phyloP scores from a whole-genome alignment of 768 basidiomycete species.

The Pleurotus eryngii region DNA sequence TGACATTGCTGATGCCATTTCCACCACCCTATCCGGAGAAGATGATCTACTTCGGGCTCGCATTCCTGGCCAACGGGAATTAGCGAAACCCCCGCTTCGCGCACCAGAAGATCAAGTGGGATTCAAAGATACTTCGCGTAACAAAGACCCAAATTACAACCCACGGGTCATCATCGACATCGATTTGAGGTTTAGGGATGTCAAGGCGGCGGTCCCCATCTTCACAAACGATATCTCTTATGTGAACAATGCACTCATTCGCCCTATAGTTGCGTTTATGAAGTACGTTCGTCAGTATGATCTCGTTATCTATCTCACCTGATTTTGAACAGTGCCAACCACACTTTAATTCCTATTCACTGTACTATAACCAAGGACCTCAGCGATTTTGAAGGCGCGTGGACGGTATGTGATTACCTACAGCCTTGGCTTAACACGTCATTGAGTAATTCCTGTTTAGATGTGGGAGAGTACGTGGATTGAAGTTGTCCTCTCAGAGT shows the following conservation, averaged over 20 bases:
- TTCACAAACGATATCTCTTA: constrained; percentile 88
- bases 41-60: constrained; percentile 38
- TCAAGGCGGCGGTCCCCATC: constrained; percentile 93
- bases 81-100: constrained; percentile 82
- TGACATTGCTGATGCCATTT: constrained; percentile 89
- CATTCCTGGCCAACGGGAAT: constrained; percentile 83
- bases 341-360: constrained; percentile 91
- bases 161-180: constrained; percentile 79
- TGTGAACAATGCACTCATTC: constrained; percentile 86
- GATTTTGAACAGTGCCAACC: constrained; percentile 65
- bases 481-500: not conserved
- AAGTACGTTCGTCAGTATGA: constrained; percentile 55
- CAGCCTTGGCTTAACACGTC: too few species aligned
- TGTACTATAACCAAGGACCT: constrained; percentile 84
- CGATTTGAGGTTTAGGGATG: constrained; percentile 89
- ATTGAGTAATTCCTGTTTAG: constrained; percentile 31
- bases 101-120: constrained; percentile 53
- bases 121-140: constrained; percentile 13
- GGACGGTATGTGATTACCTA: constrained; percentile 67
- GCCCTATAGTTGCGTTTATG: constrained; percentile 98
- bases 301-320: constrained; percentile 6
- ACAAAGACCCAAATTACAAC: constrained; percentile 25
- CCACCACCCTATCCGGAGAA: constrained; percentile 48
- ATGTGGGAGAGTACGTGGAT: constrained; percentile 84
- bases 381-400: constrained; percentile 90